A percentile compares a stretch with the other conserved stretches of the same genome.
These are phyloP conservation scores for Trichosporon inkin DNA, from an alignment of 1,284 basidiomycete species.

Conservation along the genomic window DNA sequence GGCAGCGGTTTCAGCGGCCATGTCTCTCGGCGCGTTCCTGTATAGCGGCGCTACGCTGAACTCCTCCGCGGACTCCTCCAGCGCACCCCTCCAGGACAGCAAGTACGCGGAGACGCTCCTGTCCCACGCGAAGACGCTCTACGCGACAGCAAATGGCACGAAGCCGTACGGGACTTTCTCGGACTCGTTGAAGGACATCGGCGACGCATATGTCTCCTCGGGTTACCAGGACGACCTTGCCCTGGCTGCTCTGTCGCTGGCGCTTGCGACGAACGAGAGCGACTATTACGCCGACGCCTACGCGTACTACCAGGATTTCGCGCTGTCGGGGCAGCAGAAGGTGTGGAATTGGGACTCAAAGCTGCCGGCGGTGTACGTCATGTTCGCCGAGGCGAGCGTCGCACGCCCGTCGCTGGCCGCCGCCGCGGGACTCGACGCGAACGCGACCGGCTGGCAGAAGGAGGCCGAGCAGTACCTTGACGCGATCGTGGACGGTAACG, in stretches of 20 bases:
- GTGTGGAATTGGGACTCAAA: slow-evolving; percentile 90
- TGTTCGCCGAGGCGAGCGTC: slow-evolving; percentile 57
- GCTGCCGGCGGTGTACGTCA: slow-evolving; percentile 66
- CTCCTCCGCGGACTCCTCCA: slow-evolving; percentile 42
- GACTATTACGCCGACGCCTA: slow-evolving; percentile 64
- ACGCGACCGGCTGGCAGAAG: slow-evolving; percentile 63
- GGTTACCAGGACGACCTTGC: slow-evolving; percentile 52
- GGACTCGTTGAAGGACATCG: slow-evolving; percentile 63
- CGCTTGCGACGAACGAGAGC: slow-evolving; percentile 63
- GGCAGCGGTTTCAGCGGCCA: slow-evolving; percentile 74
- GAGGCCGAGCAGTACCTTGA: slow-evolving; percentile 76
- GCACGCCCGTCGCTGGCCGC: slow-evolving; percentile 58
- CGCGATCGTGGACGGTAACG: slow-evolving; percentile 58
- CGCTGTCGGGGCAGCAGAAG: slow-evolving; percentile 56
- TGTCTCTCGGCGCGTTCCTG: slow-evolving; percentile 75
- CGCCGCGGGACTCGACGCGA: slow-evolving; percentile 55
- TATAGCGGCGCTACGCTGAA: slow-evolving; percentile 62
- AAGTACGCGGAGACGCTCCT: slow-evolving; percentile 68
- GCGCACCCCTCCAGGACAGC: slow-evolving; percentile 65
- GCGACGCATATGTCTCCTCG: slow-evolving; percentile 67
- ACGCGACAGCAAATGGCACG: slow-evolving; percentile 62
- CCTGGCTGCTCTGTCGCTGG: slow-evolving; percentile 70
- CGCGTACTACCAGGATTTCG: slow-evolving; percentile 59
- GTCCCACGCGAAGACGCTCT: slow-evolving; percentile 68
- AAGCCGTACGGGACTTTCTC: slow-evolving; percentile 31